Evolutionary conservation across 257 asterid genomes (phyloP).

Genomic region (Rehmannia glutinosa): DNA sequence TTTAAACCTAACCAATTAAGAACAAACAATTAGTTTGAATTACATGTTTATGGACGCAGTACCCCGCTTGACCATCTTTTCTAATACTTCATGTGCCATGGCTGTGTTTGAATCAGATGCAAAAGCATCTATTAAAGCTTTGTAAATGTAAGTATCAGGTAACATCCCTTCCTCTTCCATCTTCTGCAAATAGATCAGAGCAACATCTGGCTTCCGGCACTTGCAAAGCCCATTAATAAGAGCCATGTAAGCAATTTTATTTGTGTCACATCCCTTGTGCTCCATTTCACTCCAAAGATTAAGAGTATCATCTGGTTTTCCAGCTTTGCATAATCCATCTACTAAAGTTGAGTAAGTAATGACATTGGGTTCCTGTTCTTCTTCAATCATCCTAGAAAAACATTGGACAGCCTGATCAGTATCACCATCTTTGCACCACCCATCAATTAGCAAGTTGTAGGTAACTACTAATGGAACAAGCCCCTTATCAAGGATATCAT

Average conservation of each 20-base stretch:
- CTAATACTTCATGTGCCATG: too few relatives aligned
- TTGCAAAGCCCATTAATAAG: too few relatives aligned
- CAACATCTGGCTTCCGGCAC: too few relatives aligned
- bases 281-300: conserved; percentile 62
- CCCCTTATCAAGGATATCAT: conserved; percentile 61
- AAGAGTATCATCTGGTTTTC: conserved; percentile 58
- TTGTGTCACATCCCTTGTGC: conserved; percentile 49
- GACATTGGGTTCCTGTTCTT: conserved; percentile 53
- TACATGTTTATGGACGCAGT: conserved; percentile 12
- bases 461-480: conserved; percentile 78
- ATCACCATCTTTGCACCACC: conserved; percentile 71
- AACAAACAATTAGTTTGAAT: neutral
- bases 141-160: too few relatives aligned
- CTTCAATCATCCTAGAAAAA: conserved; percentile 50
- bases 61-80: too few relatives aligned
- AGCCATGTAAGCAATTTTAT: too few relatives aligned
- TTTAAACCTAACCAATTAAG: neutral
- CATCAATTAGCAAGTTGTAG: conserved; percentile 75
- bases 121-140: too few relatives aligned
- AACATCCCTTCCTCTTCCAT: too few relatives aligned
- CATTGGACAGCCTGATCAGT: conserved; percentile 41
- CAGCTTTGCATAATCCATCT: conserved; percentile 68
- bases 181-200: too few relatives aligned
- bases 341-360: too few relatives aligned
- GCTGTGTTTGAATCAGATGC: too few relatives aligned